phyloP scores from a whole-genome alignment of 345 rosid genomes.

The Orychophragmus violaceus region DNA sequence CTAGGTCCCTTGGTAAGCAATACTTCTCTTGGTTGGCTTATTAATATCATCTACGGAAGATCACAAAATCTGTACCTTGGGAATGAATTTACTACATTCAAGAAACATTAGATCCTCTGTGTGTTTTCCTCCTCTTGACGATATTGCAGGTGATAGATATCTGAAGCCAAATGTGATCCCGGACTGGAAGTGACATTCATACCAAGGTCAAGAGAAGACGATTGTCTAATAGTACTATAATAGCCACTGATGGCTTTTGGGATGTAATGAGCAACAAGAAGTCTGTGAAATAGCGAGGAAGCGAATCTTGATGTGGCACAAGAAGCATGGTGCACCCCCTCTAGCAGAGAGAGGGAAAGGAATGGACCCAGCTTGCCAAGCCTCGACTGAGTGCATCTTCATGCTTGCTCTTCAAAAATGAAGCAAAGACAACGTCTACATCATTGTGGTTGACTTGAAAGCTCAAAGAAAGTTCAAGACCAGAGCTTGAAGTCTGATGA shows the following conservation, averaged over 20 bases:
- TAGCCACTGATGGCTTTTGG: slow-evolving; percentile 95
- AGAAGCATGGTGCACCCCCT: slow-evolving; percentile 52
- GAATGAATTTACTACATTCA: background rate
- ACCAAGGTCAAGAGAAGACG: slow-evolving; percentile 85
- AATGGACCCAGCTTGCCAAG: slow-evolving; percentile 75
- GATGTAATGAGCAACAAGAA: slow-evolving; percentile 95
- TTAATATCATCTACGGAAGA: background rate
- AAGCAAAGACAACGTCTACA: slow-evolving; percentile 81
- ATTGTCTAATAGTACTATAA: slow-evolving; percentile 76
- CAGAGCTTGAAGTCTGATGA: slow-evolving; percentile 41
- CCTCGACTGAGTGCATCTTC: slow-evolving; percentile 80
- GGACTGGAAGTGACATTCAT: slow-evolving; percentile 83
- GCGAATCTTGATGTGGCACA: slow-evolving; percentile 83
- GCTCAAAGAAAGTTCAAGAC: slow-evolving; percentile 87
- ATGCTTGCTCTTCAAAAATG: slow-evolving; percentile 81
- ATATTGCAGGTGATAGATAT: slow-evolving; percentile 76
- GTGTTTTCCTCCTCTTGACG: background rate
- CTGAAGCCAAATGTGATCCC: slow-evolving; percentile 96
- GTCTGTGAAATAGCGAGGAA: slow-evolving; percentile 83
- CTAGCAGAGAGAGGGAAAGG: slow-evolving; percentile 46
- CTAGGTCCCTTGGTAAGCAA: slow-evolving; percentile 82
- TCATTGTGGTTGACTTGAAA: slow-evolving; percentile 82
- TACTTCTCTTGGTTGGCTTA: slow-evolving; percentile 6
- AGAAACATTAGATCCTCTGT: slow-evolving; percentile 21
- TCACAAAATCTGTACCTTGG: background rate